Evolutionary conservation across 2,329 filamentous ascomycete species (phyloP).

Genomic region (Neopestalotiopsis rosae): DNA sequence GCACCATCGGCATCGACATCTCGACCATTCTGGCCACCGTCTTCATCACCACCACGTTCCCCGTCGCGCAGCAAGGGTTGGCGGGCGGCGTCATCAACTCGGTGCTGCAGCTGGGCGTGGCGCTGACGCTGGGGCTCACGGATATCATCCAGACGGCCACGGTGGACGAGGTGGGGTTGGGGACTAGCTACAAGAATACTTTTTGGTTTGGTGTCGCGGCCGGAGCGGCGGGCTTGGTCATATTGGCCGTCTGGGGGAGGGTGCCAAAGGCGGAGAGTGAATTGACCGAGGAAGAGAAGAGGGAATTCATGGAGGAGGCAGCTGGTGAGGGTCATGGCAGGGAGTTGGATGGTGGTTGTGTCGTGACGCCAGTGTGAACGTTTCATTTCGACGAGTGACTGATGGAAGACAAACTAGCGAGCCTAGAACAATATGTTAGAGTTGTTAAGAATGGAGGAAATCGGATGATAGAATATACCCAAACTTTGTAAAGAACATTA

Average conservation of each 20-base stretch:
- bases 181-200: neutral
- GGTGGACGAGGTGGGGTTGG: neutral
- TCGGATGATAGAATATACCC: neutral
- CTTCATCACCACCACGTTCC: constrained; percentile 76
- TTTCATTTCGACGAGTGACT: neutral
- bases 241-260: neutral
- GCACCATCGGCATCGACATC: constrained; percentile 78
- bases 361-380: neutral
- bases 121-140: neutral
- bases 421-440: no score
- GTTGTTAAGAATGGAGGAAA: neutral
- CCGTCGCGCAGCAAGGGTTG: constrained; percentile 33
- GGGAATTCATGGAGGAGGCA: neutral
- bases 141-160: constrained; percentile 3
- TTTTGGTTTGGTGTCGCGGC: constrained; percentile 1
- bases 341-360: neutral
- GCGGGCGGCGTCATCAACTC: constrained; percentile 5
- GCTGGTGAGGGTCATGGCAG: neutral
- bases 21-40: constrained; percentile 77
- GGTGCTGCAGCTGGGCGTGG: neutral
- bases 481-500: neutral
- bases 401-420: neutral
- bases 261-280: neutral
- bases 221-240: neutral
- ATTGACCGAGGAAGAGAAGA: neutral